Evolutionary conservation across 2,329 filamentous ascomycete genomes (phyloP), one percentile per base, ranked within the genome.

Genomic region (Dothideomycetidae sp.): DNA sequence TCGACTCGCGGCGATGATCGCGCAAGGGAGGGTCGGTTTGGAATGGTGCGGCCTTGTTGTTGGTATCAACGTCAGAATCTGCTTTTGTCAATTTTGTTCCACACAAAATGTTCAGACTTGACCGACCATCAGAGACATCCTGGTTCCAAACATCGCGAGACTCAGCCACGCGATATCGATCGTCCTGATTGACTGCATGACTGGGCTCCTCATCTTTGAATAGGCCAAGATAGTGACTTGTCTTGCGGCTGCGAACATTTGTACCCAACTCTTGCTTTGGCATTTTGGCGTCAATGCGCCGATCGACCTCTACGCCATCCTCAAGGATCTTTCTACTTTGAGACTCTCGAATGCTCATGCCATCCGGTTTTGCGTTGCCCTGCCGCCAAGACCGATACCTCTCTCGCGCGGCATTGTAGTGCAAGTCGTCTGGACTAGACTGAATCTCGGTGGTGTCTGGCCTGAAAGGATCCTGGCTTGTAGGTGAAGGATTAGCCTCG

Each of bases 141-240:
- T 34, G n/a, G n/a, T n/a, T 31, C 7, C 31, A 18, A 33, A 4
- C n/a, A 19, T 37, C 34, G n/a, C 31, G 7, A 12, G 37, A 33
- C 9, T 30, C 21, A 15, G 39, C 9, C 10, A 37, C 13, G n/a
- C 11, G 15, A 31, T 34, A 30, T 16, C 10, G 19, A 15, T 45
- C 63, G 53, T 51, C 63, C 59, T 67, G 68, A 39, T 65, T 61
- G 16, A 33, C 36, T 44, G 69, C 66, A 19, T 68, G 64, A 15
- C 64, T 64, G 5, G 60, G 62, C 37, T 72, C 71, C 41, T 73
- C 73, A 44, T 75, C 71, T 48, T 74, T 74, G 57, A 78, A 78
- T 4, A 78, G 57, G 10, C 74, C 71, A 37, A 78, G 57, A 48
- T 74, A 75, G 49, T 78, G 73, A 49, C 72, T 76, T 29, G 74